Evolutionary conservation across 768 basidiomycete genomes (phyloP), one percentile per base, ranked within the genome.

Genomic region (Flagelloscypha sp.): DNA sequence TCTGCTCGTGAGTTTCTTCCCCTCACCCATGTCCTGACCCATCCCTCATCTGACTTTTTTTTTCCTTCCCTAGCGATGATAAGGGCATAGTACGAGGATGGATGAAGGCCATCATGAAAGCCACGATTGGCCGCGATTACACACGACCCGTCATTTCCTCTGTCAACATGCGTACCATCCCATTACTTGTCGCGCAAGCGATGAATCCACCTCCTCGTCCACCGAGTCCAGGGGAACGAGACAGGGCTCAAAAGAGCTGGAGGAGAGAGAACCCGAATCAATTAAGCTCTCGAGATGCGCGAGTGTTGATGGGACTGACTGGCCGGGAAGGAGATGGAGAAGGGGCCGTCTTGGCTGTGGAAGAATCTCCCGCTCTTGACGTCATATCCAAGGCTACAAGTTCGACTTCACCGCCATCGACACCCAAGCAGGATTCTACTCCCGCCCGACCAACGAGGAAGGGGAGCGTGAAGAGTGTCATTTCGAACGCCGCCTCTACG

Each of bases 51-150:
- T n/a, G n/a, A n/a, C n/a, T n/a, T n/a, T n/a, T n/a, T n/a, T n/a
- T n/a, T n/a, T n/a, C n/a, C n/a, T n/a, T n/a, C n/a, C n/a, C n/a
- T n/a, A n/a, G n/a, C n/a, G 84, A 90, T 16, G 92, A 97, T 50
- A 87, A 89, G 57, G 49, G 61, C 1, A 60, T 76, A 23, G 72
- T 95, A 30, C 77, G 95, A n/a, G 89, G 89, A 45, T 98, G 95
- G 94, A 98, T 98, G 95, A 99, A 98, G 63, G 89, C 93, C 6
- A 76, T 99, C 46, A 97, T 98, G 89, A 99, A 98, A 56, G 89
- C 94, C 2, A 97, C 94, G 8, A 99, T 99, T 47, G 82, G 76
- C 7, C 68, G 95, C 37, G 95, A 98, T 55, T 97, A 93, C 53
- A 73, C 82, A 6, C 84, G 90, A n/a, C 86, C 92, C 17, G 93